Evolutionary conservation across 768 basidiomycete genomes (phyloP), one percentile per base, ranked within the genome.

Genomic region (Lactarius deliciosus): DNA sequence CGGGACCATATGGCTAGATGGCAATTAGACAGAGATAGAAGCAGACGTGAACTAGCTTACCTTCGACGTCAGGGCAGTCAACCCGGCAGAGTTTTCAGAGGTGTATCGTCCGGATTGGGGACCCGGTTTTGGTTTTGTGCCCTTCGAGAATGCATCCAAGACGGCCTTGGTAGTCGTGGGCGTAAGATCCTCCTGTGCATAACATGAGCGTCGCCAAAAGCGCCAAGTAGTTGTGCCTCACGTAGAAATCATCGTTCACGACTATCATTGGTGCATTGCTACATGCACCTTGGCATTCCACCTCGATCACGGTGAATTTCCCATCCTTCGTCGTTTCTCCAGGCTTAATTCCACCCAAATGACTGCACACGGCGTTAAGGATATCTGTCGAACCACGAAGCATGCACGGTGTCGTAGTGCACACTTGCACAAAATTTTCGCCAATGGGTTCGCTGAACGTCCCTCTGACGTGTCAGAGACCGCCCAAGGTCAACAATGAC

Each of bases 371-470:
- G 34, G 95, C 87, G 70, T 95, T 81, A 54, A 97, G 83, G 71
- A 98, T 96, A 40, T 92, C 89, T 68, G 90, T 93, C 22, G 94
- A 95, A 57, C 96, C 96, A 68, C 86, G 83, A 41, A 99, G 83
- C 90, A 96, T 96, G 80, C 97, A 99, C 20, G 97, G 97, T 9
- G 97, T 98, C 41, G 97, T 98, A 36, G 97, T 98, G 83, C 97
- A 99, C 64, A 98, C 92, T 79, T 98, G 96, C 40, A 99, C 89
- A 74, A 98, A 98, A 76, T 98, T 83, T 72, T 91, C 80, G 32
- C 94, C 96, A 63, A 98, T 93, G 6, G 96, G 96, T 78, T 97
- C 95, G 62, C 94, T 95, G 67, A 10, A 11, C 57, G 59, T 11
- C 58, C 41, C 54, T 10, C 9, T 25, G 32, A 30, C 20, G 47